phyloP scores from a whole-genome alignment of 2,329 filamentous ascomycete genomes.

The Dactylellina sp. region DNA sequence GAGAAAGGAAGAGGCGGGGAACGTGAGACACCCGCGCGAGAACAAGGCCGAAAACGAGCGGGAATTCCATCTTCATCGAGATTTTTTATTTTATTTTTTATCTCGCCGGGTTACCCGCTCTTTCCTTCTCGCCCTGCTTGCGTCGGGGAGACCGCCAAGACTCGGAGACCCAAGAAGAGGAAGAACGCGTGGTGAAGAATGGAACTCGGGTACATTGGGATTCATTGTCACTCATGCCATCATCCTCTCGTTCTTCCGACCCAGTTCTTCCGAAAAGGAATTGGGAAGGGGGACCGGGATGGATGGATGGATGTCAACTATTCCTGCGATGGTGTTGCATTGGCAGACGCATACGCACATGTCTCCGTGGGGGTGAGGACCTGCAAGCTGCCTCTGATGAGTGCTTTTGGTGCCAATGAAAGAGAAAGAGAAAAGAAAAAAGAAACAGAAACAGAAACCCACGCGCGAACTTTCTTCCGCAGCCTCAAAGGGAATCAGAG shows the following conservation, averaged over 20 bases:
- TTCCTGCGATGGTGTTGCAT: neutral
- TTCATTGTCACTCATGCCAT: too few species aligned
- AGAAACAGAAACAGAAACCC: neutral
- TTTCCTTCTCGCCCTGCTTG: constrained; percentile 36
- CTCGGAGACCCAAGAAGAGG: constrained; percentile 19
- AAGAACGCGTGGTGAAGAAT: constrained; percentile 36
- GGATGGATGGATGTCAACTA: too few species aligned
- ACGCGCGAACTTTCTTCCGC: too few species aligned
- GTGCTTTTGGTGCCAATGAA: neutral
- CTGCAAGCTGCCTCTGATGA: neutral
- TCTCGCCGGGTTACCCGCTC: constrained; percentile 33
- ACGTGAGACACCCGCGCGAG: constrained; percentile 8
- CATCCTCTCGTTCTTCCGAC: too few species aligned
- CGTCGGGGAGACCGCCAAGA: constrained; percentile 30
- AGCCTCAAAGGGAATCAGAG: neutral
- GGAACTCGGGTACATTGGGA: constrained; percentile 9
- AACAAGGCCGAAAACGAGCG: constrained; percentile 32
- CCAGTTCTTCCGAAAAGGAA: too few species aligned
- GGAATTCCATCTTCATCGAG: constrained; percentile 34
- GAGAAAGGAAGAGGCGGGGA: neutral
- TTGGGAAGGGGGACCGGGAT: too few species aligned
- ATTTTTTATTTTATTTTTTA: neutral
- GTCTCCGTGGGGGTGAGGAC: constrained; percentile 39
- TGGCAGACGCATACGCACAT: constrained; percentile 16
- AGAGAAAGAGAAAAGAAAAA: neutral